Conservation (phyloP, 2,329 filamentous ascomycete genomes). For the Claviceps spartinae region DNA sequence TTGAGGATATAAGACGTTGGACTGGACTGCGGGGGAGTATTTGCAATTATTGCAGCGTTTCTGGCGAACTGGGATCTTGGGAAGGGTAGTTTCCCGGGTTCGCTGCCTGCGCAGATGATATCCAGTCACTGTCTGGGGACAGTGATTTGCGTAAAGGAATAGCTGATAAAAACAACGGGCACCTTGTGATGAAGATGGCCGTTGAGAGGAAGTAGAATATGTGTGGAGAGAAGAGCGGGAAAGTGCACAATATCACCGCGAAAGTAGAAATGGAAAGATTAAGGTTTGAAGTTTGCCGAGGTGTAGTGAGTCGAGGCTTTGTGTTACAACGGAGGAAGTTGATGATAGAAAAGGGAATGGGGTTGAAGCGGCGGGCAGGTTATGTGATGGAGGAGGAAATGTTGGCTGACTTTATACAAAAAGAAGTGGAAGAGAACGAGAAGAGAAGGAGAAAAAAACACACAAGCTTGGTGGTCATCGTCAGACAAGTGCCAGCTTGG, state of each 20-base stretch:
- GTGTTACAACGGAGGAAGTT: slow-evolving; percentile 3
- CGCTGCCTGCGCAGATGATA: neutral
- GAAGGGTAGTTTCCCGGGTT: neutral
- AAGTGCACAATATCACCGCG: neutral
- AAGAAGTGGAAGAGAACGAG: slow-evolving; percentile 5
- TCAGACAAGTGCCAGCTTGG: slow-evolving; percentile 6
- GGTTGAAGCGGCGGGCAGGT: slow-evolving; percentile 2
- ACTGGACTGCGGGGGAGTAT: slow-evolving; percentile 1
- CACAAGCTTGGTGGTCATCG: slow-evolving; percentile 9
- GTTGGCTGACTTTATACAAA: slow-evolving; percentile 1
- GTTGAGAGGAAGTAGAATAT: neutral
- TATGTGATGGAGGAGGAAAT: slow-evolving; percentile 4
- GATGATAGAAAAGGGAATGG: slow-evolving; percentile 6
- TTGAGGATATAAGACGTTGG: slow-evolving; percentile 6
- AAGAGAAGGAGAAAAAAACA: slow-evolving; percentile 6
- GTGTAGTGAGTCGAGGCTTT: neutral
- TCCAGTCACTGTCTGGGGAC: neutral
- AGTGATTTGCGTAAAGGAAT: neutral
- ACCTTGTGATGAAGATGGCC: slow-evolving; percentile 8
- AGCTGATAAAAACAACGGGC: slow-evolving; percentile 3
- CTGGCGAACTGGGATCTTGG: neutral
- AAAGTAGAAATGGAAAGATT: slow-evolving; percentile 5
- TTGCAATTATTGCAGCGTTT: neutral
- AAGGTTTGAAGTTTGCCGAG: neutral
- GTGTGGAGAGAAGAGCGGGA: neutral